Conservation (phyloP, 257 asterid genomes). For the Lavandula angustifolia region DNA sequence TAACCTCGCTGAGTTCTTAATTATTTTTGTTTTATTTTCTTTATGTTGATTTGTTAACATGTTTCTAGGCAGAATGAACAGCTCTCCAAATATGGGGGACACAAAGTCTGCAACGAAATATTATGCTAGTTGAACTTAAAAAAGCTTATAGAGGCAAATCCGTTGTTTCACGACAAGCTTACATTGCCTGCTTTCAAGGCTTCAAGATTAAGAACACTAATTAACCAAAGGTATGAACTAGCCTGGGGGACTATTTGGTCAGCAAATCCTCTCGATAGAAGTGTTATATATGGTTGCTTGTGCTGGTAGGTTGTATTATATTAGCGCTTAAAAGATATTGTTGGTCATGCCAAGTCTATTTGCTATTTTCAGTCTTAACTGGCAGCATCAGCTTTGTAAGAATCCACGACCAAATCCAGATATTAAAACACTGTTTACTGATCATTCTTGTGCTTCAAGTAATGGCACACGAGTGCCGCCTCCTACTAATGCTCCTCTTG, state of each 20-base stretch:
- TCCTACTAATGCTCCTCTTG: conserved; percentile 60
- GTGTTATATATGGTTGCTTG: conserved; percentile 22
- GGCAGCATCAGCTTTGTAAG: conserved; percentile 99
- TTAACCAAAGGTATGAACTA: conserved; percentile 74
- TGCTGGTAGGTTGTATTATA: conserved; percentile 14
- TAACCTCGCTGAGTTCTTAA: neutral
- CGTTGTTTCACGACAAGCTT: conserved; percentile 85
- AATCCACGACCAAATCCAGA: conserved; percentile 95
- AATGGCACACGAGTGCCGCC: conserved; percentile 77
- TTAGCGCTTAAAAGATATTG: conserved; percentile 18
- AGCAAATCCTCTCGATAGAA: conserved; percentile 15
- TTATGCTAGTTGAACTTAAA: conserved; percentile 86
- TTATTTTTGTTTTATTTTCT: neutral
- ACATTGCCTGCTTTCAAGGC: conserved; percentile 77
- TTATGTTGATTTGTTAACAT: conserved; percentile 30
- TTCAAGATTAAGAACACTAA: conserved; percentile 86
- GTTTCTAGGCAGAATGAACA: conserved; percentile 87
- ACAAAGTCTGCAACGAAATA: conserved; percentile 84
- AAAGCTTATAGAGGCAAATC: conserved; percentile 92
- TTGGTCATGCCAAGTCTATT: conserved; percentile 9
- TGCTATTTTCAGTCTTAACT: conserved; percentile 69
- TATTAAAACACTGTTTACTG: conserved; percentile 85
- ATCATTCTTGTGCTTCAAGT: conserved; percentile 79
- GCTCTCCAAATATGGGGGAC: conserved; percentile 96
- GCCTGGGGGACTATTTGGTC: conserved; percentile 21